phyloP scores from a whole-genome alignment of 2,329 filamentous ascomycete species.

The Nemania diffusa region DNA sequence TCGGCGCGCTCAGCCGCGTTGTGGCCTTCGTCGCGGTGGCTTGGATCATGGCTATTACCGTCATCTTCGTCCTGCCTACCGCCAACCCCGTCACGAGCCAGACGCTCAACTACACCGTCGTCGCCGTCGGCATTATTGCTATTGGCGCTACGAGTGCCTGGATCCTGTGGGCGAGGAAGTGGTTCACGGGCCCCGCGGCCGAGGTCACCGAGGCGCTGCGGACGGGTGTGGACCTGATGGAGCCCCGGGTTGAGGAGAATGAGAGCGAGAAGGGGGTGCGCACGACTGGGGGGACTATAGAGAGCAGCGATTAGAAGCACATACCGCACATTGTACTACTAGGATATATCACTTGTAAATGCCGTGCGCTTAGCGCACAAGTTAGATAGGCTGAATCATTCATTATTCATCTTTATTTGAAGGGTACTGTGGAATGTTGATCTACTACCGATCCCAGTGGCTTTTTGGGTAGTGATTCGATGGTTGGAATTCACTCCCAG shows the following conservation, averaged over 20 bases:
- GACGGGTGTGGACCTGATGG: conserved; percentile 58
- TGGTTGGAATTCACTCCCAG: neutral
- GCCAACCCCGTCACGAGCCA: conserved; percentile 65
- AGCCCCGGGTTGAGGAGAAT: conserved; percentile 57
- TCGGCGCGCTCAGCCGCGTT: conserved; percentile 57
- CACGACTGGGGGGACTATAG: neutral
- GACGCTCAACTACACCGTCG: conserved; percentile 68
- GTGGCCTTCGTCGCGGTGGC: conserved; percentile 59
- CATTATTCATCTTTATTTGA: conserved; percentile 3
- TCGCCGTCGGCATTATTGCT: conserved; percentile 67
- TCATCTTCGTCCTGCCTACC: conserved; percentile 68
- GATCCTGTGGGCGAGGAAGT: conserved; percentile 63
- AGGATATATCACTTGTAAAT: neutral
- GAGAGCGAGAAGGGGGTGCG: conserved; percentile 40
- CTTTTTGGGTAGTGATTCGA: conserved; percentile 3
- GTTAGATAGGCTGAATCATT: neutral
- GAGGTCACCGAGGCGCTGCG: conserved; percentile 63
- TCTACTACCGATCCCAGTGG: neutral
- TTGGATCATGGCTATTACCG: conserved; percentile 66
- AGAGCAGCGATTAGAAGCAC: conserved; percentile 19
- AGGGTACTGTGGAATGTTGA: neutral
- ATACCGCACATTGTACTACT: neutral
- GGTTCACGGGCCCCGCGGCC: conserved; percentile 66
- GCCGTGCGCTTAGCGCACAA: neutral
- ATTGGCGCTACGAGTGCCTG: conserved; percentile 60